These are phyloP conservation scores for Coemansia sp. DNA, from an alignment of 192 early-diverging fungal species.

Conservation along the genomic window DNA sequence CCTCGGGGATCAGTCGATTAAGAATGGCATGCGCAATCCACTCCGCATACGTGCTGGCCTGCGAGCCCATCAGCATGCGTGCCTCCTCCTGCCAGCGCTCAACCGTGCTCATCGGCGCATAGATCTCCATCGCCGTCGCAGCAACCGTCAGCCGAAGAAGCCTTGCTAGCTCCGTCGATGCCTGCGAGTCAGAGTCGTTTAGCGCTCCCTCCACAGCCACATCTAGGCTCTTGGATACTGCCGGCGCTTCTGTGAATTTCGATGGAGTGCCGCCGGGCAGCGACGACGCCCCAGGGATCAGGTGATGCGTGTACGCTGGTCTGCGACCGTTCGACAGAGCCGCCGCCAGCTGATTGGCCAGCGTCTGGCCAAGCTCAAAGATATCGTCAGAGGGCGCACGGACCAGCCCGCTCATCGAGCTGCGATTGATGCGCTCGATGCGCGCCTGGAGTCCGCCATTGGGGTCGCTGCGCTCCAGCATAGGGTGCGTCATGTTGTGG, in stretches of 20 bases:
- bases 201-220: slow-evolving; percentile 17
- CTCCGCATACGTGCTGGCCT: slow-evolving; percentile 57
- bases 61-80: slow-evolving; percentile 68
- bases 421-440: slow-evolving; percentile 37
- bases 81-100: slow-evolving; percentile 90
- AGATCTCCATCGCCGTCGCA: slow-evolving; percentile 60
- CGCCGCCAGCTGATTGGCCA: slow-evolving; percentile 32
- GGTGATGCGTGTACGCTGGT: slow-evolving; percentile 24
- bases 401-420: slow-evolving; percentile 18
- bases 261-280: slow-evolving; percentile 11
- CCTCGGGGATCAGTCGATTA: slow-evolving; percentile 71
- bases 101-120: slow-evolving; percentile 61
- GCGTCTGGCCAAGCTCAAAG: slow-evolving; percentile 31
- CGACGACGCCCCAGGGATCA: slow-evolving; percentile 15
- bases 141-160: slow-evolving; percentile 34
- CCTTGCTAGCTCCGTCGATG: slow-evolving; percentile 20
- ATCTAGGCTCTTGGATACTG: not conserved
- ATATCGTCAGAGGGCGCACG: slow-evolving; percentile 33
- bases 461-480: slow-evolving; percentile 24
- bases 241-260: slow-evolving; percentile 3
- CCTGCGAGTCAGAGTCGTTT: slow-evolving; percentile 8
- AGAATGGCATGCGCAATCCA: slow-evolving; percentile 61
- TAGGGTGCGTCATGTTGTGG: slow-evolving; percentile 37
- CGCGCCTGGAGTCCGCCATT: slow-evolving; percentile 30
- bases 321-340: slow-evolving; percentile 34